Conservation (phyloP, 345 rosid genomes). For the Kandelia obovata region DNA sequence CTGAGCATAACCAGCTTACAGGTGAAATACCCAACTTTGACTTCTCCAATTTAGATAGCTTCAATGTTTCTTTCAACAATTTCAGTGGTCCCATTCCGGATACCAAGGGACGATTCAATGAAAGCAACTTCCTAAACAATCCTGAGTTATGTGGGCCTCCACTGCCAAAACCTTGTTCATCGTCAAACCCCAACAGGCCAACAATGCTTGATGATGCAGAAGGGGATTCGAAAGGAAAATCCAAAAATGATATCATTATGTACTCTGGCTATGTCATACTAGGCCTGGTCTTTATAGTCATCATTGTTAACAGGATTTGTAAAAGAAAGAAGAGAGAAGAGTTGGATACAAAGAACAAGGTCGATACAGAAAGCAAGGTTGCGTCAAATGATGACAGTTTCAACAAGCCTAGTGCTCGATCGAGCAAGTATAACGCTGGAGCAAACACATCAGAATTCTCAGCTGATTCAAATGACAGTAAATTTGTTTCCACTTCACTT, state of each 20-base stretch:
- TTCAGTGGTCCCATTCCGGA: constrained; percentile 45
- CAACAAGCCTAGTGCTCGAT: constrained; percentile 18
- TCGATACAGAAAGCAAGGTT: constrained; percentile 20
- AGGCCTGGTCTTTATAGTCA: constrained; percentile 22
- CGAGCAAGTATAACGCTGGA: constrained; percentile 18
- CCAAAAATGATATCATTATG: constrained; percentile 27
- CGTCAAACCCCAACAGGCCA: background rate
- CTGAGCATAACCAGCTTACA: constrained; percentile 43
- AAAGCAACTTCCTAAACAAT: constrained; percentile 39
- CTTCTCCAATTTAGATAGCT: constrained; percentile 37
- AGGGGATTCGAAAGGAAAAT: constrained; percentile 11
- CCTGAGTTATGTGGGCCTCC: constrained; percentile 41
- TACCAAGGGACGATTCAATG: constrained; percentile 13
- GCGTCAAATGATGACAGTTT: constrained; percentile 27
- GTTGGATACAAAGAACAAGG: background rate
- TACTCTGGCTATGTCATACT: constrained; percentile 43
- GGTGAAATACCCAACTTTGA: constrained; percentile 45
- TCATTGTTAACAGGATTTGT: constrained; percentile 20
- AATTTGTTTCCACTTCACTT: constrained; percentile 33
- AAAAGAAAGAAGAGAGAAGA: constrained; percentile 20
- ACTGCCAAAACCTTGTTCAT: constrained; percentile 25
- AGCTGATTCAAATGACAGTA: constrained; percentile 24
- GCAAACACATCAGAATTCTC: constrained; percentile 31
- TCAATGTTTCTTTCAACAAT: constrained; percentile 56
- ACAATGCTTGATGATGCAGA: constrained; percentile 1